A percentile compares a stretch with the other conserved stretches of the same genome.
phyloP scores from a whole-genome alignment of 2,329 filamentous ascomycete genomes.

The Trichoderma sp. region DNA sequence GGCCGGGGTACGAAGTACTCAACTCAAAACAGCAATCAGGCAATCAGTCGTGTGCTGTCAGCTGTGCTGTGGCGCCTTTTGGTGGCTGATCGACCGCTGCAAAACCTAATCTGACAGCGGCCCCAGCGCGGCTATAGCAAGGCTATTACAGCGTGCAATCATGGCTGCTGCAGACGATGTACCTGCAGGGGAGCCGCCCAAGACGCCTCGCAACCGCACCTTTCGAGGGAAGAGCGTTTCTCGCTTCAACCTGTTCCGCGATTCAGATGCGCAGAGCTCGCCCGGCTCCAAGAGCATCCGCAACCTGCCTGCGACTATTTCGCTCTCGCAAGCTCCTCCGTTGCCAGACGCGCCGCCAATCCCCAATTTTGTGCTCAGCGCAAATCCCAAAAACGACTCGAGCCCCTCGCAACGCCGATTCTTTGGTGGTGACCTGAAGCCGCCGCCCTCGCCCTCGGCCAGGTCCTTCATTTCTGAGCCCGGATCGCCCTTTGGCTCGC shows the following conservation, averaged over 20 bases:
- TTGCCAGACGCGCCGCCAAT: slow-evolving; percentile 24
- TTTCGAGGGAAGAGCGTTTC: slow-evolving; percentile 38
- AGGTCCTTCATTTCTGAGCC: slow-evolving; percentile 11
- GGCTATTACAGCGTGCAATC: not conserved
- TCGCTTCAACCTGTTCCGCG: slow-evolving; percentile 33
- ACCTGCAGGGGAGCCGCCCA: slow-evolving; percentile 22
- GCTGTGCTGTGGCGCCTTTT: not conserved
- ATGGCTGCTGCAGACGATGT: slow-evolving; percentile 23
- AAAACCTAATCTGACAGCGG: slow-evolving; percentile 14
- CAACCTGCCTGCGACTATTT: slow-evolving; percentile 11
- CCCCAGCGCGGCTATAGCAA: not conserved
- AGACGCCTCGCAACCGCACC: slow-evolving; percentile 33
- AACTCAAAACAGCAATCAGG: slow-evolving; percentile 2
- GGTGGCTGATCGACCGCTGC: slow-evolving; percentile 5
- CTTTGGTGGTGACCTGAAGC: slow-evolving; percentile 5
- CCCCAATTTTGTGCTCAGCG: slow-evolving; percentile 29
- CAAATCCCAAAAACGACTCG: slow-evolving; percentile 31
- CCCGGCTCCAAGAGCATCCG: slow-evolving; percentile 22
- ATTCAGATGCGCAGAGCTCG: slow-evolving; percentile 22
- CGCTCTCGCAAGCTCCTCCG: slow-evolving; percentile 24
- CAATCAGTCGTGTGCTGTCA: not conserved
- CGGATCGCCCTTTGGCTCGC: slow-evolving; percentile 14
- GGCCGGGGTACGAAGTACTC: not conserved
- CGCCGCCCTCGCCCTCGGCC: slow-evolving; percentile 17
- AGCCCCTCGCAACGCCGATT: slow-evolving; percentile 20